Evolutionary conservation across 2,329 filamentous ascomycete genomes (phyloP).

Genomic region (Trichoderma atrobrunneum): DNA sequence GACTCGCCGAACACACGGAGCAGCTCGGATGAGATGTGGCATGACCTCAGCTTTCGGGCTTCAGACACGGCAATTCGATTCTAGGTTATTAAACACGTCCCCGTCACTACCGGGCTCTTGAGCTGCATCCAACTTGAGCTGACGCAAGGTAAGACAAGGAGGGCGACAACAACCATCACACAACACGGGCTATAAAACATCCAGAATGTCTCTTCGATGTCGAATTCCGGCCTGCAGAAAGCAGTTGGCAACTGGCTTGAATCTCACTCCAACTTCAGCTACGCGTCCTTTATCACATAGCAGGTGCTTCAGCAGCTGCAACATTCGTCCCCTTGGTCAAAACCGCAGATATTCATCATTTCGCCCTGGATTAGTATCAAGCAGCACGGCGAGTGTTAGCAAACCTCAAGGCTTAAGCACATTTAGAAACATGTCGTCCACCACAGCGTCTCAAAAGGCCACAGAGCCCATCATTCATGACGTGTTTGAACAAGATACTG

Average conservation of each 20-base stretch:
- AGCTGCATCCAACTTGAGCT: not conserved
- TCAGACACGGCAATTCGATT: not conserved
- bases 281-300: not conserved
- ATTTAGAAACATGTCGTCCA: not conserved
- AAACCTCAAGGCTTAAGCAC: not conserved
- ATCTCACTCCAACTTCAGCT: not conserved
- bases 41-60: not conserved
- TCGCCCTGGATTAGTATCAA: not conserved
- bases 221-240: not conserved
- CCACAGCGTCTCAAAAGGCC: not conserved
- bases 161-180: not conserved
- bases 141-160: not conserved
- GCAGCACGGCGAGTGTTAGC: not conserved
- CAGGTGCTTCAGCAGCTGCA: not conserved
- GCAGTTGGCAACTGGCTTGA: not conserved
- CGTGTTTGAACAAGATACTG: slow-evolving; percentile 42
- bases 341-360: not conserved
- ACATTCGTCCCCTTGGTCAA: not conserved
- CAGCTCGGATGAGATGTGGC: not conserved
- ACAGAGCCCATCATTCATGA: slow-evolving; percentile 37
- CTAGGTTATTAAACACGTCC: not conserved
- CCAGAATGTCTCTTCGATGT: not conserved
- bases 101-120: not conserved
- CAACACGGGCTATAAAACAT: not conserved
- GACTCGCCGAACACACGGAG: not conserved